Percentiles rank a stretch among this genome's conserved stretches.
Conservation (phyloP, 1,139 yeast species). For the Geotrichum cucujoidarum region DNA sequence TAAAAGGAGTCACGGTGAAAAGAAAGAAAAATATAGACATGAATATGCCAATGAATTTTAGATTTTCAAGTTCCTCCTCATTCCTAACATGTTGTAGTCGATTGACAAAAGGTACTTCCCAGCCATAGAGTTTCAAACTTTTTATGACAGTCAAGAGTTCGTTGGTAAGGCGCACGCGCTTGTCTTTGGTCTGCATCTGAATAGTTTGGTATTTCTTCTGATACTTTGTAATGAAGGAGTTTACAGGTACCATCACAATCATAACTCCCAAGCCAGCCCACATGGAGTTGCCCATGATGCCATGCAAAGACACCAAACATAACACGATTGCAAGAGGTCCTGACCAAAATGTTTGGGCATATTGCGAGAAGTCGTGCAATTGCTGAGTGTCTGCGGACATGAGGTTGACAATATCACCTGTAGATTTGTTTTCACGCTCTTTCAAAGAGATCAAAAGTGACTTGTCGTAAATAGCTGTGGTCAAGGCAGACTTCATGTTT, state of each 20-base stretch:
- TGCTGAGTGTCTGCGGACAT: slow-evolving; percentile 55
- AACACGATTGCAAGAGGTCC: slow-evolving; percentile 55
- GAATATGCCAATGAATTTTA: slow-evolving; percentile 45
- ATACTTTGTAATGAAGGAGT: slow-evolving; percentile 46
- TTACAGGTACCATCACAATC: slow-evolving; percentile 54
- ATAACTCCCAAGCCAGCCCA: slow-evolving; percentile 55
- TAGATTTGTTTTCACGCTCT: slow-evolving; percentile 61
- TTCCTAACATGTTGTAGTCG: slow-evolving; percentile 62
- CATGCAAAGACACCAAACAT: slow-evolving; percentile 52
- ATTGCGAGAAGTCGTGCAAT: slow-evolving; percentile 49
- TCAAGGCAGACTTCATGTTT: slow-evolving; percentile 73
- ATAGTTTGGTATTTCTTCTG: slow-evolving; percentile 48
- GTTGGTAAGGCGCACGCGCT: slow-evolving; percentile 57
- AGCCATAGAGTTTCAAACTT: slow-evolving; percentile 65
- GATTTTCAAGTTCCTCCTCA: slow-evolving; percentile 71
- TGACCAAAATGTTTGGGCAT: slow-evolving; percentile 49
- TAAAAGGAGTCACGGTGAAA: slow-evolving; percentile 62
- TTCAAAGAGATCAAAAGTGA: slow-evolving; percentile 78
- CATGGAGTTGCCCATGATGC: slow-evolving; percentile 56
- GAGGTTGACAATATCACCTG: slow-evolving; percentile 91
- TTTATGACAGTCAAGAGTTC: slow-evolving; percentile 62
- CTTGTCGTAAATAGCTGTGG: slow-evolving; percentile 74
- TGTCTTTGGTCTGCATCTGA: slow-evolving; percentile 66
- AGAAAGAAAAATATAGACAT: slow-evolving; percentile 49
- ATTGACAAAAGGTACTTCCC: slow-evolving; percentile 63